Percentiles rank a stretch among this genome's conserved stretches.
These are phyloP conservation scores for Leishmania major DNA, from an alignment of 208 protist genomes.

Conservation along the genomic window DNA sequence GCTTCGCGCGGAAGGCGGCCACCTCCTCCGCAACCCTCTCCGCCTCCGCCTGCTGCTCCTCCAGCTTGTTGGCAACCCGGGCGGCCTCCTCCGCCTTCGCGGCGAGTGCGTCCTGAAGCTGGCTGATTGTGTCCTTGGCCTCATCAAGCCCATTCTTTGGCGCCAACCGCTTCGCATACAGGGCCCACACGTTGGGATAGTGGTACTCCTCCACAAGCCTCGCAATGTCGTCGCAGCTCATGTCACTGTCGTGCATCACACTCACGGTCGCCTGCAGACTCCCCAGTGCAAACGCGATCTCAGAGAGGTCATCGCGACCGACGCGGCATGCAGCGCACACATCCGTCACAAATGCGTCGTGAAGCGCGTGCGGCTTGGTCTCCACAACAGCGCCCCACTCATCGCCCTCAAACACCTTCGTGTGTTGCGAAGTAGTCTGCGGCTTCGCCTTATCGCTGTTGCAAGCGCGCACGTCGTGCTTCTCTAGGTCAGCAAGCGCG, in stretches of 20 bases:
- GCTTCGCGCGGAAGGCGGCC: conserved; percentile 20
- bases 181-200: not conserved
- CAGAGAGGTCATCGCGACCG: conserved; percentile 30
- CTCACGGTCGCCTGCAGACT: conserved; percentile 35
- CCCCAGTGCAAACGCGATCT: conserved; percentile 38
- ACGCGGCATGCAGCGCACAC: conserved; percentile 42
- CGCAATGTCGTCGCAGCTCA: not conserved
- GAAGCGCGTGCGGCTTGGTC: conserved; percentile 31
- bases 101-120: not conserved
- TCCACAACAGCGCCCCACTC: conserved; percentile 20
- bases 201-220: not conserved
- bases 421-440: not conserved
- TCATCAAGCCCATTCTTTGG: not conserved
- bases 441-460: conserved; percentile 23
- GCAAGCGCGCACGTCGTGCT: conserved; percentile 21
- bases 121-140: not conserved
- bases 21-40: conserved; percentile 6
- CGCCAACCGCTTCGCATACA: not conserved
- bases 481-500: conserved; percentile 28
- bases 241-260: conserved; percentile 31
- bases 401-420: conserved; percentile 29
- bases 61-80: not conserved
- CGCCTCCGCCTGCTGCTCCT: not conserved
- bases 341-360: conserved; percentile 41
- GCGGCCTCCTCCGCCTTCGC: conserved; percentile 15